Conservation (phyloP, 495 filamentous ascomycete genomes). For the Aspergillus egyptiacus region DNA sequence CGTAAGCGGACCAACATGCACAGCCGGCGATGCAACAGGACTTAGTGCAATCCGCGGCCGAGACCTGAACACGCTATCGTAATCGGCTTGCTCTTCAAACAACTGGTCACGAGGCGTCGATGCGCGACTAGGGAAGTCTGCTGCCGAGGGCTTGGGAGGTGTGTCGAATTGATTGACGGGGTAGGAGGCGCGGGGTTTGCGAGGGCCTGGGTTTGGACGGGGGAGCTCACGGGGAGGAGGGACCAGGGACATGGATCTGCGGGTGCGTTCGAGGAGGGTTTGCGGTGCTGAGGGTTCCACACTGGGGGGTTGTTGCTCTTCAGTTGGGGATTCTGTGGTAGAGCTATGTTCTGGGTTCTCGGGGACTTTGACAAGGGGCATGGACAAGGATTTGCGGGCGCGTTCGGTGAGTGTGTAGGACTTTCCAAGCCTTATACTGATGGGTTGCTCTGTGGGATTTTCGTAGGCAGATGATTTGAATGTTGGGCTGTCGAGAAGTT, state of each 20-base stretch:
- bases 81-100: slow-evolving; percentile 64
- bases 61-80: slow-evolving; percentile 81
- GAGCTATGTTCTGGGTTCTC: background rate
- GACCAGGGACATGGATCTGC: slow-evolving; percentile 69
- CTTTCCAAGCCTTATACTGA: background rate
- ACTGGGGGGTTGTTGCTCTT: background rate
- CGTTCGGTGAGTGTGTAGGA: slow-evolving; percentile 55
- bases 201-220: slow-evolving; percentile 22
- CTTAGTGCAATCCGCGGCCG: slow-evolving; percentile 72
- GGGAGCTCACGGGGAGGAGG: slow-evolving; percentile 28
- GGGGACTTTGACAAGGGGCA: slow-evolving; percentile 26
- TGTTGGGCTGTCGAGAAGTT: background rate
- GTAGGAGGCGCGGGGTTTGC: slow-evolving; percentile 43
- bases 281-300: slow-evolving; percentile 1
- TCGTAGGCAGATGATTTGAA: slow-evolving; percentile 1
- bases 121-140: slow-evolving; percentile 20
- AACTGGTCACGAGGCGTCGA: slow-evolving; percentile 53
- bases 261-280: slow-evolving; percentile 64
- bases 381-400: slow-evolving; percentile 74
- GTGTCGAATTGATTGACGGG: slow-evolving; percentile 60
- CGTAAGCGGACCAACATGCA: slow-evolving; percentile 34
- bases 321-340: background rate
- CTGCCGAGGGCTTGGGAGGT: slow-evolving; percentile 31
- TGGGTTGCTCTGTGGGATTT: background rate
- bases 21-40: slow-evolving; percentile 57